Conservation (phyloP, 225 moss, liverwort and hornwort species). For the Takakia lepidozioides region DNA sequence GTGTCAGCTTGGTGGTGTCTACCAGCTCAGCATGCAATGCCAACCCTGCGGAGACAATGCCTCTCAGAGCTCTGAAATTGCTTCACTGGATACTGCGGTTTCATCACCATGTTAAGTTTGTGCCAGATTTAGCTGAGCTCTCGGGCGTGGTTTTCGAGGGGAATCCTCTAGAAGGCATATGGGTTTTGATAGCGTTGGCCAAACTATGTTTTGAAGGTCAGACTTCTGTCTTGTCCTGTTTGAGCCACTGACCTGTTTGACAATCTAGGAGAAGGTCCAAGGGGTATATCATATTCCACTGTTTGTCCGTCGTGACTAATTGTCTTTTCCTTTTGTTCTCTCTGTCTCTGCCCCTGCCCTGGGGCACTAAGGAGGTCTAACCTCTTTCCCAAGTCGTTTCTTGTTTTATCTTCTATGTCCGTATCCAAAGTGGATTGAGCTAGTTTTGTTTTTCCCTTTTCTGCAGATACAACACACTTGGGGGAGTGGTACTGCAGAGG, state of each 20-base stretch:
- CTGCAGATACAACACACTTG: conserved; percentile 22
- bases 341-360: no score
- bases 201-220: conserved; percentile 40
- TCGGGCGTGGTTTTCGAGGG: conserved; percentile 21
- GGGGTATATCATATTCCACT: not conserved
- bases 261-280: not conserved
- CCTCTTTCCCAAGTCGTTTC: no score
- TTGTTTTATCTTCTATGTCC: not conserved
- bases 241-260: no score
- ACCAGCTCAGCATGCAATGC: conserved; percentile 4
- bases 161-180: conserved; percentile 15
- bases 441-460: not conserved
- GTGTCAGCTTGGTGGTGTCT: conserved; percentile 8
- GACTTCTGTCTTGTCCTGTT: no score
- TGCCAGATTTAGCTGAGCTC: conserved; percentile 25
- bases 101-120: conserved; percentile 32
- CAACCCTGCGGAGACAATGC: conserved; percentile 18
- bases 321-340: not conserved
- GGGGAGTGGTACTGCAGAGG: conserved; percentile 12
- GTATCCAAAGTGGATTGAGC: not conserved
- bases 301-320: not conserved
- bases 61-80: conserved; percentile 27
- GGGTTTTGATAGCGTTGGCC: conserved; percentile 19
- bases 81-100: conserved; percentile 49
- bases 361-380: no score